Base-by-base conservation (phyloP, 768 basidiomycete species). In the Russula brevipes region DNA sequence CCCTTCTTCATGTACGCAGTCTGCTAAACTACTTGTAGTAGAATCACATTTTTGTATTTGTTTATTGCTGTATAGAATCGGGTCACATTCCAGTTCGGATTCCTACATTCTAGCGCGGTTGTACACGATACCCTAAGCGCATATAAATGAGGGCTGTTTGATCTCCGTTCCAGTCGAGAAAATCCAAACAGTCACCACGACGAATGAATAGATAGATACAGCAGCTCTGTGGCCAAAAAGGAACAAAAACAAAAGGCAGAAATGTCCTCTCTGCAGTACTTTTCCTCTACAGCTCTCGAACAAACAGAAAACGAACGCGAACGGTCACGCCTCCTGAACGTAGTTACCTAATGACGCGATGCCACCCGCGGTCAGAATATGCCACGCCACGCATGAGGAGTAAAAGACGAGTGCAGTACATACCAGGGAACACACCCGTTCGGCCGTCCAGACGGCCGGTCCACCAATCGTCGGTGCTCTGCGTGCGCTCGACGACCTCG, bases 401-500 rank as follows among this genome's bases (percentile, higher is more conserved):
- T 16, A 41, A 46, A n/a, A 49, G 30, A n/a, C 3, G 1, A 2
- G 16, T 0, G 33, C 24, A 19, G 10, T 41, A 76, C 75, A 72
- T 76, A 83, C 90, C 91, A 59, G 95, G 96, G 76, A 98, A 98
- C 16, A 94, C 89, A 8, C 95, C 95, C 72, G 91, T 84, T 65
- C 73, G 72, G 7, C 94, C 94, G 67, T 91, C 85, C 68, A 96
- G 57, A 70, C 83, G 81, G 7, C 96, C 95, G 33, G 94, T 97
- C 96, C 96, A 98, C 95, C 95, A 98, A 72, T 98, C 95, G 72
- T 98, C 92, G 33, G 86, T 72, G 70, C 85, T 94, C 7, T 82
- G 83, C 17, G 88, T 86, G 74, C 83, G 84, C 74, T 94, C 87
- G 41, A 97, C 81, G 58, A 98, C 78, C 76, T 96, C 93, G 73